A percentile compares a stretch with the other conserved stretches of the same genome.
Conservation (phyloP, 2,329 filamentous ascomycete species). For the Aspergillus phoenicis region DNA sequence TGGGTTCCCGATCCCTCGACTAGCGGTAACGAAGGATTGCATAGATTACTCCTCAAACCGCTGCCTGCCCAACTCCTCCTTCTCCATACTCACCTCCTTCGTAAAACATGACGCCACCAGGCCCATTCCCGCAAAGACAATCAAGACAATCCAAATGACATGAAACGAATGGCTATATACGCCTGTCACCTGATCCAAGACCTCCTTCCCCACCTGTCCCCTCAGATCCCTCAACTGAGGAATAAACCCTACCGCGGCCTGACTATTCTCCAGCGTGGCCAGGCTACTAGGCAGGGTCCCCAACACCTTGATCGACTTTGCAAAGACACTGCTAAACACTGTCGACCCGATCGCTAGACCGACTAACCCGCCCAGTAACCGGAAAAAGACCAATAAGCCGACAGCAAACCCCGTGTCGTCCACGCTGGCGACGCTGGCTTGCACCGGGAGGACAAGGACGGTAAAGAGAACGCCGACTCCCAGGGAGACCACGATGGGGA, state of each 20-base stretch:
- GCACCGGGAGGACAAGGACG: neutral
- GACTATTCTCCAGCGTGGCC: neutral
- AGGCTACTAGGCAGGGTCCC: neutral
- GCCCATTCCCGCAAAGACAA: slow-evolving; percentile 5
- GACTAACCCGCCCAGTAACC: neutral
- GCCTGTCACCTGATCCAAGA: neutral
- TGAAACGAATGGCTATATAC: slow-evolving; percentile 10
- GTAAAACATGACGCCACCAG: slow-evolving; percentile 8
- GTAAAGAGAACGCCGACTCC: neutral
- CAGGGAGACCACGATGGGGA: neutral
- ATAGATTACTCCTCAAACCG: slow-evolving; percentile 1
- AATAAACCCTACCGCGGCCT: neutral
- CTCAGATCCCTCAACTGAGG: neutral
- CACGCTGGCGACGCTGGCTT: neutral
- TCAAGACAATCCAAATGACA: slow-evolving; percentile 10
- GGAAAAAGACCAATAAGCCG: neutral
- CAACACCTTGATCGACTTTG: neutral
- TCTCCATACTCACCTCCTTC: slow-evolving; percentile 9
- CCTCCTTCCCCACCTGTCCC: neutral
- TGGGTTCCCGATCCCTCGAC: neutral
- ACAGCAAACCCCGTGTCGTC: neutral
- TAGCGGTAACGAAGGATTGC: neutral
- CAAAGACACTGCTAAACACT: neutral
- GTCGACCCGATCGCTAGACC: neutral
- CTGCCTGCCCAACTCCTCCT: slow-evolving; percentile 8